phyloP scores from a whole-genome alignment of 768 basidiomycete genomes.

The Trametes cubensis region DNA sequence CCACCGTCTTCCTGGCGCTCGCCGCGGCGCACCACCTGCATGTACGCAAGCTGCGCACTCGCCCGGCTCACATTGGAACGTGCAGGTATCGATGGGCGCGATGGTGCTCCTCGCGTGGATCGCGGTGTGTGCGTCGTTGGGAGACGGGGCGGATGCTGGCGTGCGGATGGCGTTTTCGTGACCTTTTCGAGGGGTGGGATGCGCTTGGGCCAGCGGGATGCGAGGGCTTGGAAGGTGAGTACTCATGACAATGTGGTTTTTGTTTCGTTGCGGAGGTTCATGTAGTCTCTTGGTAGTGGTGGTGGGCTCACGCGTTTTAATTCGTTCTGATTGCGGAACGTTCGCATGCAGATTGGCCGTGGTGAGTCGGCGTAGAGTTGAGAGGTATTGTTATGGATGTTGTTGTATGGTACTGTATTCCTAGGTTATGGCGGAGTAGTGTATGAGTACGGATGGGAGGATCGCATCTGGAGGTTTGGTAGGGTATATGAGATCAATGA shows the following conservation, averaged over 20 bases:
- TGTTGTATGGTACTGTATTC: neutral
- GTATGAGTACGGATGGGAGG: no score
- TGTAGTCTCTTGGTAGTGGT: no score
- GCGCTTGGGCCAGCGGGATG: no score
- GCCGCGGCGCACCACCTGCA: no score
- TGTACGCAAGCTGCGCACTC: no score
- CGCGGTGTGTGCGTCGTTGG: slow-evolving; percentile 3
- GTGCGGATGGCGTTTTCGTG: slow-evolving; percentile 9
- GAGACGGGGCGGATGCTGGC: slow-evolving; percentile 4
- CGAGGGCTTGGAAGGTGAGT: no score
- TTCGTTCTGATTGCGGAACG: no score
- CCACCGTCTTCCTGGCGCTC: no score
- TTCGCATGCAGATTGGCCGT: neutral
- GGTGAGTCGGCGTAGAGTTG: neutral
- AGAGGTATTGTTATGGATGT: neutral
- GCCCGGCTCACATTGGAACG: neutral
- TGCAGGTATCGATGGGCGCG: slow-evolving; percentile 11
- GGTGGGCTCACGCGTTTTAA: no score
- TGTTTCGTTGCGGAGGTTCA: neutral
- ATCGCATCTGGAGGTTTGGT: no score
- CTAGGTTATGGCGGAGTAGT: no score
- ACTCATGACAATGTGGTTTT: neutral
- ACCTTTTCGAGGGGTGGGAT: neutral
- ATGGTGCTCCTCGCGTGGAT: neutral
- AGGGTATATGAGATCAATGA: slow-evolving; percentile 44